Conservation (phyloP, 768 basidiomycete species). For the Calocera cornea region DNA sequence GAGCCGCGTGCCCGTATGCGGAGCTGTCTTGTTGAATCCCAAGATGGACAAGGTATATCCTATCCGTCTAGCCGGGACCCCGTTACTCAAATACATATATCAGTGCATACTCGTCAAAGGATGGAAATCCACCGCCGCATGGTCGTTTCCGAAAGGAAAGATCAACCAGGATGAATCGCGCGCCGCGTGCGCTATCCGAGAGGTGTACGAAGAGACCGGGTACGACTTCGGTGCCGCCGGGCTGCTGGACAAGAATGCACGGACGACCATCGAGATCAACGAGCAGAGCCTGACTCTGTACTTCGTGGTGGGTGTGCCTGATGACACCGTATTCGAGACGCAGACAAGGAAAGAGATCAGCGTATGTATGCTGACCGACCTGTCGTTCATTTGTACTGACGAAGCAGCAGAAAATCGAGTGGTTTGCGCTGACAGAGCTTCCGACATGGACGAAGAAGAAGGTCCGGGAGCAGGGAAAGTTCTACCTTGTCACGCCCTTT, state of each 20-base stretch:
- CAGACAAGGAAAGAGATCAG: slow-evolving; percentile 97
- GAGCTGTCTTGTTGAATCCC: slow-evolving; percentile 88
- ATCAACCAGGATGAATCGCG: slow-evolving; percentile 89
- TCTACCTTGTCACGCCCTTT: slow-evolving; percentile 92
- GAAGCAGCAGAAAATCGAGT: slow-evolving; percentile 70
- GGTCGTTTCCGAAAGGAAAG: slow-evolving; percentile 99
- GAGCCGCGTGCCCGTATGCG: slow-evolving; percentile 91
- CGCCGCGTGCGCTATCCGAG: slow-evolving; percentile 75
- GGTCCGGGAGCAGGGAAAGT: slow-evolving; percentile 52
- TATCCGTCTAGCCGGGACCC: neutral
- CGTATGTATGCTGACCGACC: slow-evolving; percentile 36
- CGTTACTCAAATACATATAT: neutral
- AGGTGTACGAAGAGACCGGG: slow-evolving; percentile 95
- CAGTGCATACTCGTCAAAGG: slow-evolving; percentile 97
- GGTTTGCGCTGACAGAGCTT: slow-evolving; percentile 80
- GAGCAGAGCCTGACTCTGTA: slow-evolving; percentile 79
- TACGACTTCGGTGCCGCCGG: slow-evolving; percentile 46
- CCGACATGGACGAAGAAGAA: slow-evolving; percentile 80
- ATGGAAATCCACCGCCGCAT: slow-evolving; percentile 91
- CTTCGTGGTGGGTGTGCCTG: slow-evolving; percentile 76
- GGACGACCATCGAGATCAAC: slow-evolving; percentile 41
- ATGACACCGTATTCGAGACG: slow-evolving; percentile 80
- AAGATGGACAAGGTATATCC: slow-evolving; percentile 75
- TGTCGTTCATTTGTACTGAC: neutral
- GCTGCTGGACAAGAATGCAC: neutral